Base-by-base conservation (phyloP, 1,139 yeast genomes). In the Protomyces gravidus region DNA sequence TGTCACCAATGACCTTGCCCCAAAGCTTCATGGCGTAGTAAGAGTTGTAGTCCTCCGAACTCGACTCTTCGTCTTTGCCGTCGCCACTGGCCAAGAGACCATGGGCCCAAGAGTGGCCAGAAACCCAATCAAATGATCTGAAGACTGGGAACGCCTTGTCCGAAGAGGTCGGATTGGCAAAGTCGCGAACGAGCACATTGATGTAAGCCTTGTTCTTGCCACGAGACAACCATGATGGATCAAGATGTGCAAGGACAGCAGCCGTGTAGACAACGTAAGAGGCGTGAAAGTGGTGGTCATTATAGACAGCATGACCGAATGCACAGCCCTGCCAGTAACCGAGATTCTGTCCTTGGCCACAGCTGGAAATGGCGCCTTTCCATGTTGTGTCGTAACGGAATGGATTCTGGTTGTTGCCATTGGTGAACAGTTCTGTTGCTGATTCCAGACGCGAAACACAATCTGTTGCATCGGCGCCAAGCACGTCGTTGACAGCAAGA, bases 41-140 rank as follows among this genome's bases (percentile, higher is more conserved):
- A 68, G 85, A 85, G 72, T 87, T 86, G 50, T 60, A 62, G 30
- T 62, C 64, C 70, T 87, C 95, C 17, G 90, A 83, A 15, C 87
- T 76, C 2, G 90, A 84, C 71, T 87, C 95, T 73, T 87, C 86
- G 68, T 87, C 84, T 67, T 83, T 83, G 62, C 95, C 94, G 68
- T 85, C 94, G 39, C 83, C 85, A 65, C 82, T 74, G 39, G 78
- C 80, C 68, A 81, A 83, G 64, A 86, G 74, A 17, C 95, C 95
- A 61, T 80, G 80, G 5, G 95, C 94, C 89, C 92, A 86, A 1
- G 94, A 85, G 71, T 87, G 95, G 32, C 95, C 95, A 49, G 78
- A 78, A 73, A 73, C 87, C 88, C 87, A 87, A 70, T 86, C 92
- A 71, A 86, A 87, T 78, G 78, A 79, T 69, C 95, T 79, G 51